These are phyloP conservation scores for Kernera saxatilis DNA, from an alignment of 345 rosid genomes.

Conservation along the genomic window DNA sequence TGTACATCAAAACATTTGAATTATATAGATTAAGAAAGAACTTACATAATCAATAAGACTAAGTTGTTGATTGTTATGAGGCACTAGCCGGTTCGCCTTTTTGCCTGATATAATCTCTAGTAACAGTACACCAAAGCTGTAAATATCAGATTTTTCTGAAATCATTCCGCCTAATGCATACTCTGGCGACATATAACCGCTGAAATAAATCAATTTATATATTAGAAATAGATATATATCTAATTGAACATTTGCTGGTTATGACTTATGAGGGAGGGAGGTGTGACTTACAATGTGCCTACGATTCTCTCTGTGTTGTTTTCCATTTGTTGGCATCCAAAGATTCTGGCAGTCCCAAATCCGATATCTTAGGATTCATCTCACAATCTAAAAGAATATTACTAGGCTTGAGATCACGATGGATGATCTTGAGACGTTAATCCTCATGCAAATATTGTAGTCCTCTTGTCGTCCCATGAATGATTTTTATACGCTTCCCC, in stretches of 20 bases:
- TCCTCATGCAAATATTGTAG: constrained; percentile 51
- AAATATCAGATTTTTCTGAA: constrained; percentile 47
- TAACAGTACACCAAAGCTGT: constrained; percentile 40
- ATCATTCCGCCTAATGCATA: constrained; percentile 42
- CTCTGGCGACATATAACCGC: too few relatives aligned
- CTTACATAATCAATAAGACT: constrained; percentile 41
- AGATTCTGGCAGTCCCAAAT: constrained; percentile 57
- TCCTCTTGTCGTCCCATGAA: constrained; percentile 42
- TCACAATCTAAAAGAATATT: constrained; percentile 45
- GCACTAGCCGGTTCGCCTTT: constrained; percentile 32
- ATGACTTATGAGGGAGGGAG: neutral
- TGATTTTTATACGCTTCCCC: constrained; percentile 37
- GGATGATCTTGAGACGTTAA: constrained; percentile 49
- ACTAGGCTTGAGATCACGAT: too few relatives aligned
- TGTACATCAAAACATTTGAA: too few relatives aligned
- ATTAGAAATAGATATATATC: neutral
- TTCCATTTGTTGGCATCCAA: constrained; percentile 43
- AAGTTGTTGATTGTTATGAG: constrained; percentile 16
- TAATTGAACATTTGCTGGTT: too few relatives aligned
- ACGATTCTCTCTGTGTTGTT: constrained; percentile 49
- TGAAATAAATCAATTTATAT: too few relatives aligned
- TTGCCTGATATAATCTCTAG: constrained; percentile 43
- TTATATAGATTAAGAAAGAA: neutral
- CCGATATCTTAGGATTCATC: constrained; percentile 52
- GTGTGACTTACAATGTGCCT: constrained; percentile 43